phyloP scores from a whole-genome alignment of 108 stramenopile genomes.

The Fistulifera pelliculosa region DNA sequence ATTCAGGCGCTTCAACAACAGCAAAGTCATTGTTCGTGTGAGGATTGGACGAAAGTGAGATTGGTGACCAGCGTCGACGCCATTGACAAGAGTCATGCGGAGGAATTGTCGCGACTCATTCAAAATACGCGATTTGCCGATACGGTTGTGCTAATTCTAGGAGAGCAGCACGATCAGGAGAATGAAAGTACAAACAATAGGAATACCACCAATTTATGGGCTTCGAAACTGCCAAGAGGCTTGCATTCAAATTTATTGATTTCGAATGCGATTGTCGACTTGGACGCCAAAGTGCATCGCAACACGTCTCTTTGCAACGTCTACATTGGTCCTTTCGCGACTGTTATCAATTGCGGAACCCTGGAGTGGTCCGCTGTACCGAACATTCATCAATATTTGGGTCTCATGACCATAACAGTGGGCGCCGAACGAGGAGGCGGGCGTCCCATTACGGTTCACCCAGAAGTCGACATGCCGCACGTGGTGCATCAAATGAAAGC shows the following conservation, averaged over 20 bases:
- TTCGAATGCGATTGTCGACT: conserved; percentile 32
- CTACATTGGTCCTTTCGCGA: conserved; percentile 39
- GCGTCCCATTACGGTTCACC: conserved; percentile 21
- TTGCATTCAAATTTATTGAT: conserved; percentile 49
- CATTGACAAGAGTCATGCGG: too few species aligned
- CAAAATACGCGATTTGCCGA: too few species aligned
- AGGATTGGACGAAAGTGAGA: too few species aligned
- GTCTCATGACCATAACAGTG: conserved; percentile 26
- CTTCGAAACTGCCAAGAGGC: conserved; percentile 15
- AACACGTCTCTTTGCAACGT: conserved; percentile 49
- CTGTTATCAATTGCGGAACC: conserved; percentile 52
- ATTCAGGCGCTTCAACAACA: too few species aligned
- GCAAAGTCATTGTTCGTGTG: too few species aligned
- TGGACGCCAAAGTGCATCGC: conserved; percentile 39
- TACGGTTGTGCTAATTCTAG: too few species aligned
- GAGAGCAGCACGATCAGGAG: too few species aligned
- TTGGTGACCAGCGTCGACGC: too few species aligned
- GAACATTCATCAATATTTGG: too few species aligned
- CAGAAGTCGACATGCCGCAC: conserved; percentile 59
- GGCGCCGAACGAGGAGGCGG: conserved; percentile 80
- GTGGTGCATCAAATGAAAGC: conserved; percentile 39
- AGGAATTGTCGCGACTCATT: too few species aligned
- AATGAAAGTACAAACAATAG: too few species aligned
- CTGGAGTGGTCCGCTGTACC: conserved; percentile 13
- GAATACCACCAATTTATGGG: too few species aligned